These are phyloP conservation scores for Astragalus glycyphyllos DNA, from an alignment of 306 rosid genomes.

Conservation along the genomic window DNA sequence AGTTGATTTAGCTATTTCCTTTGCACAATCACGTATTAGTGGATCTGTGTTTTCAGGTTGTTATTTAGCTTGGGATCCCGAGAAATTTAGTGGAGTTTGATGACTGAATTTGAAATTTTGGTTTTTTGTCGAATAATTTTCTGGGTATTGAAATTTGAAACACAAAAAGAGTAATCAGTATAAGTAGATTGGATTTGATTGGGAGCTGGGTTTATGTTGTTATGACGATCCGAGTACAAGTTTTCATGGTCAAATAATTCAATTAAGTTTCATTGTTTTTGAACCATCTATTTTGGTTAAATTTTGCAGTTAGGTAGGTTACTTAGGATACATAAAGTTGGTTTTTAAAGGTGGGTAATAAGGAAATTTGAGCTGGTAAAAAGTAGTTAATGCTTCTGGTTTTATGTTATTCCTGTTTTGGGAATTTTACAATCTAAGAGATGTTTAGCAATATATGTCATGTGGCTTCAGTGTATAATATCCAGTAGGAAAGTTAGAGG, in stretches of 20 bases:
- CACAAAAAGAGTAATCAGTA: conserved; percentile 10
- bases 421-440: conserved; percentile 25
- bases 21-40: conserved; percentile 42
- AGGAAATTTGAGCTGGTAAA: conserved; percentile 39
- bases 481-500: conserved; percentile 32
- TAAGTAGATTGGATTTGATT: conserved; percentile 37
- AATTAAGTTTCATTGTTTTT: conserved; percentile 14
- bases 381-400: conserved; percentile 30
- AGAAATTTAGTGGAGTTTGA: conserved; percentile 38
- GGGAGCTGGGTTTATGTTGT: conserved; percentile 36
- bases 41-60: conserved; percentile 71
- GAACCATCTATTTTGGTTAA: conserved; percentile 1
- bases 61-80: conserved; percentile 46
- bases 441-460: conserved; percentile 4
- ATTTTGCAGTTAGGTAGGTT: conserved; percentile 22
- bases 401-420: conserved; percentile 28
- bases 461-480: conserved; percentile 25
- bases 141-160: conserved; percentile 37
- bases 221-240: conserved; percentile 41
- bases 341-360: conserved; percentile 40
- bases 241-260: conserved; percentile 36
- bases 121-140: conserved; percentile 35
- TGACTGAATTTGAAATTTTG: conserved; percentile 44
- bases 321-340: conserved; percentile 14
- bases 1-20: conserved; percentile 47